Base-by-base conservation (phyloP, 257 asterid species). In the Solanum acaule region DNA sequence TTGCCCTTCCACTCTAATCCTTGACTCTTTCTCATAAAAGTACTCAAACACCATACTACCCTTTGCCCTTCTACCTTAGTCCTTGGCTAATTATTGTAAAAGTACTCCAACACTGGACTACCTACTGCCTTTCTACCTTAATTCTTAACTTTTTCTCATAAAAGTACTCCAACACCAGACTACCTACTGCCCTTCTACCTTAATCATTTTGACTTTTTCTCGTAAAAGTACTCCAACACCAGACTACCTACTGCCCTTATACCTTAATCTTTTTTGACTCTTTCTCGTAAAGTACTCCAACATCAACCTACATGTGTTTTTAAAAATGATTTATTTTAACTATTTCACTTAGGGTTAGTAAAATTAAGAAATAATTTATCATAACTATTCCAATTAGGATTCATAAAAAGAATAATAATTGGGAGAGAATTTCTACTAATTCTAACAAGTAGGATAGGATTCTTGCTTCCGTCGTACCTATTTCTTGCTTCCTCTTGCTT, bases 1-100 rank as follows among this genome's bases (percentile, higher is more conserved):
- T 0, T 22, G 1, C 0, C 10, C 68, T 3, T 22, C 12, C 8
- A 8, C 12, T 2, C 0, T 22, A 18, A 56, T 56, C 65, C n/a
- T 56, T 52, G 23, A 56, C 10, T 52, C 1, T 16, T 16, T 52
- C 3, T 52, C 0, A 7, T 52, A 52, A 52, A 52, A 52, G 10
- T 52, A 52, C 23, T 6, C 1, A 7, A 52, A 52, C 63, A 52
- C 23, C 4, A 16, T 23, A 52, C 63, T 52, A 18, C 56, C 56
- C 2, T 4, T 7, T 46, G 7, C 56, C 6, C 56, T 46, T 46
- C 18, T 46, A 46, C 56, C 2, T 46, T 46, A 52, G 6, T 52
- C 9, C n/a, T 52, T 52, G 3, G 1, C 63, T 52, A 8, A 16
- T 16, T 52, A 7, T 16, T 22, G 23, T 52, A 52, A 52, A 52